Evolutionary conservation across 2,329 filamentous ascomycete genomes (phyloP), one percentile per base, ranked within the genome.

Genomic region (Penicillium sp.): DNA sequence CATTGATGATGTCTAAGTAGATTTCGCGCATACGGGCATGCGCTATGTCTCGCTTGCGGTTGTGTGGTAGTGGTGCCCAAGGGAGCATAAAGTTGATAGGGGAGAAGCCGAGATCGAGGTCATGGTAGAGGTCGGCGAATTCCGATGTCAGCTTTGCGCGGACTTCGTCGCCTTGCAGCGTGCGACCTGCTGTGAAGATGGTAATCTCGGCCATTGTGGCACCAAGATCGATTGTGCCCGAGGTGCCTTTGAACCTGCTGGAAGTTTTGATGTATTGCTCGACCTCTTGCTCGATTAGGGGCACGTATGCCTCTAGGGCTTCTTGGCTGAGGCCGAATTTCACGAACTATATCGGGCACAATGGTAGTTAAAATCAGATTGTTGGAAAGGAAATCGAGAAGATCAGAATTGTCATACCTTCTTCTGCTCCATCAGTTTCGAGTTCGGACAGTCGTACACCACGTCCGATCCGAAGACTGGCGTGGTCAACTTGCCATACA

Each of bases 361-460:
- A 3, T 5, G 22, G 16, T 43, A 6, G 21, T 59, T 37, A 59
- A 44, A 10, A 27, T 14, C 3, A 21, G 19, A 1, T 21, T 10
- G 21, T 13, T 21, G 19, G 27, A 29, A 11, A 21, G 1, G 10
- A 1, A 21, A 13, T 0, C 9, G 19, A 22, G 6, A 10, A 11
- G 3, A 13, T 10, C 10, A 5, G n/a, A 13, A 13, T 11, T 21
- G 3, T 11, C 39, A 22, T 53, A 90, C 88, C 84, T 95, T 95
- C 81, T 96, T 96, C 82, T 96, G 91, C 79, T 96, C 91, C 90
- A 96, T 96, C 70, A 96, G 84, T 79, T 96, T 96, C 55, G 90
- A 83, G 70, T 96, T 96, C 31, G 91, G 90, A 76, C 91, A 96
- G 74, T 96, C 91, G 71, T 96, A 96, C 43, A 96, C 89, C 26